phyloP scores from a whole-genome alignment of 305 asterid genomes.

The Salvia sclarea region DNA sequence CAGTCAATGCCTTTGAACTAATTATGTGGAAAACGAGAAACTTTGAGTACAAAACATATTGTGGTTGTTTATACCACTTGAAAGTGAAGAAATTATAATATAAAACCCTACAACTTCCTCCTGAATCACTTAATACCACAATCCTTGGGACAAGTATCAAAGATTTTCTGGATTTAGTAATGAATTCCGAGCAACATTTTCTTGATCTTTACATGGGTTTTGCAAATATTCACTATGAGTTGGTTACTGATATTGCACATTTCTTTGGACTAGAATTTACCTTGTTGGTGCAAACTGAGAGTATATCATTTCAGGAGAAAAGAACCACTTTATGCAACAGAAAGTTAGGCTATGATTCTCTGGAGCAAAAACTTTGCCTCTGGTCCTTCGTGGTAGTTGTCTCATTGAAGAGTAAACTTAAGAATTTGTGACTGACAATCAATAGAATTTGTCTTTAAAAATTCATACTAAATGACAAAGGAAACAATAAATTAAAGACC shows the following conservation, averaged over 20 bases:
- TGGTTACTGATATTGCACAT: neutral
- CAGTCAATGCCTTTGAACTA: neutral
- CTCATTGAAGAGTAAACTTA: neutral
- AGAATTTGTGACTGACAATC: conserved; percentile 4
- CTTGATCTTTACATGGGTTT: neutral
- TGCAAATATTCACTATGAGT: neutral
- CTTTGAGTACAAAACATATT: neutral
- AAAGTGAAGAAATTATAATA: neutral
- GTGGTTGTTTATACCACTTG: neutral
- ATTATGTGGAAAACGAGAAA: neutral
- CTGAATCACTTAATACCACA: neutral
- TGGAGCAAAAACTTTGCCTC: conserved; percentile 11
- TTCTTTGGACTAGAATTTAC: neutral
- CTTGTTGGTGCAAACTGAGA: neutral
- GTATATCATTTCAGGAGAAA: neutral
- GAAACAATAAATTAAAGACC: neutral
- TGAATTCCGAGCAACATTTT: neutral
- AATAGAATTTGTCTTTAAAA: neutral
- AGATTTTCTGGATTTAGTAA: neutral
- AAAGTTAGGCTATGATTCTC: neutral
- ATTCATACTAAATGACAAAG: neutral
- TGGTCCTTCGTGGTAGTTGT: neutral
- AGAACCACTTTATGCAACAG: neutral
- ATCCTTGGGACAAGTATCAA: neutral
- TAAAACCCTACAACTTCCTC: neutral